Conservation (phyloP, 768 basidiomycete genomes). For the Obba rivulosa region DNA sequence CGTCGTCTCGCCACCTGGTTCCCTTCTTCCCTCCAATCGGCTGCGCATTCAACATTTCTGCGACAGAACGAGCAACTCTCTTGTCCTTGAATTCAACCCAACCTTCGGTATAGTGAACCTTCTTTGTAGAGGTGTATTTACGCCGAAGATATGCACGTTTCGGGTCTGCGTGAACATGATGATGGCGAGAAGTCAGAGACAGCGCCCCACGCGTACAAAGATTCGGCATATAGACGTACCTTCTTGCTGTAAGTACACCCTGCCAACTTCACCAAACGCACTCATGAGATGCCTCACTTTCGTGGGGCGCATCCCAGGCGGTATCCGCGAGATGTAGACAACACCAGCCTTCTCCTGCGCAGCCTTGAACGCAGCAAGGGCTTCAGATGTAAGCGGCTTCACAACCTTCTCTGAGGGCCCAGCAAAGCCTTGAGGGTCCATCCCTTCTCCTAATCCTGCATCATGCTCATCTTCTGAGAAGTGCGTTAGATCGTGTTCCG, state of each 20-base stretch:
- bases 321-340: conserved; percentile 92
- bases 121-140: conserved; percentile 80
- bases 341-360: conserved; percentile 78
- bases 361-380: conserved; percentile 67
- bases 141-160: conserved; percentile 82
- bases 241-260: conserved; percentile 92
- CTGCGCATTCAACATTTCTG: conserved; percentile 94
- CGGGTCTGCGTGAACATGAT: conserved; percentile 45
- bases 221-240: conserved; percentile 39
- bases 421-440: conserved; percentile 55
- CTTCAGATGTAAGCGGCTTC: conserved; percentile 71
- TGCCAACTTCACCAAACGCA: conserved; percentile 82
- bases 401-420: conserved; percentile 54
- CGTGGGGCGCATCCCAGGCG: conserved; percentile 95
- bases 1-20: conserved; percentile 88
- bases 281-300: conserved; percentile 95
- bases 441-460: conserved; percentile 38
- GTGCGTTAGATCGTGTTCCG: conserved; percentile 1
- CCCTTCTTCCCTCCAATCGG: conserved; percentile 93
- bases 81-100: conserved; percentile 99
- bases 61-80: conserved; percentile 80
- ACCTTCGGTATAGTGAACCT: conserved; percentile 88
- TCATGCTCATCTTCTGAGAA: conserved; percentile 15
- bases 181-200: neutral
- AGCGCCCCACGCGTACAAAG: neutral